These are phyloP conservation scores for Gracilaria caudata DNA, from an alignment of 23 red algal genomes.

Conservation along the genomic window DNA sequence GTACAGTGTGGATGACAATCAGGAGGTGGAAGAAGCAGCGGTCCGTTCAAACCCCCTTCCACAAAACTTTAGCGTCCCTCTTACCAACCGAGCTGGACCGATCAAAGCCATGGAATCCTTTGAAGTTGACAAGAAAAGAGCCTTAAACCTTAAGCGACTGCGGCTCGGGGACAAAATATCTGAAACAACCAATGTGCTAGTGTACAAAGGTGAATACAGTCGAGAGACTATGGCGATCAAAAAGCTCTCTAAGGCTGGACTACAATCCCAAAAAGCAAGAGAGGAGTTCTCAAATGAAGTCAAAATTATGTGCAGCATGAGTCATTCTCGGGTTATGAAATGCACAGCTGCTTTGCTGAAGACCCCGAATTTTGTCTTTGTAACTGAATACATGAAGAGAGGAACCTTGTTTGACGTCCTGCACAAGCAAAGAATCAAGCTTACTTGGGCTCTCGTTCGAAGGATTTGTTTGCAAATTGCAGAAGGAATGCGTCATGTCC, in stretches of 20 bases:
- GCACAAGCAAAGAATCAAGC: slow-evolving; percentile 76
- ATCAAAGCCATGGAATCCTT: background rate
- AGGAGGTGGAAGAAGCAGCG: background rate
- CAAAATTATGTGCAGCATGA: slow-evolving; percentile 67
- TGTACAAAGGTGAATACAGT: slow-evolving; percentile 76
- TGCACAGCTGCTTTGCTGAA: slow-evolving; percentile 62
- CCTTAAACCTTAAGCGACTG: slow-evolving; percentile 51
- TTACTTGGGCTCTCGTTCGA: slow-evolving; percentile 73
- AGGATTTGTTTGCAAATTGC: slow-evolving; percentile 76
- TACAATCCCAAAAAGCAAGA: slow-evolving; percentile 32
- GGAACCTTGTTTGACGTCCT: slow-evolving; percentile 94
- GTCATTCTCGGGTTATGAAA: slow-evolving; percentile 69
- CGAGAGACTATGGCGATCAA: slow-evolving; percentile 75
- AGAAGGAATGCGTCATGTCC: slow-evolving; percentile 88
- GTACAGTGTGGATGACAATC: slow-evolving; percentile 38
- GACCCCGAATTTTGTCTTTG: slow-evolving; percentile 70
- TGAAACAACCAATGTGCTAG: slow-evolving; percentile 32
- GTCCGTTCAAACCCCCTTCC: background rate
- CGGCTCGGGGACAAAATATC: slow-evolving; percentile 66
- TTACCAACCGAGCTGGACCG: background rate
- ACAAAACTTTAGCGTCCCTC: background rate
- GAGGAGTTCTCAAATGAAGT: slow-evolving; percentile 91
- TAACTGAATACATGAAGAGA: slow-evolving; percentile 93
- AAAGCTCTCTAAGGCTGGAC: slow-evolving; percentile 38
- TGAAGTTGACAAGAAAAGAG: slow-evolving; percentile 1